phyloP scores from a whole-genome alignment of 352 stramenopile genomes.

The Pelagophyceae sp. region DNA sequence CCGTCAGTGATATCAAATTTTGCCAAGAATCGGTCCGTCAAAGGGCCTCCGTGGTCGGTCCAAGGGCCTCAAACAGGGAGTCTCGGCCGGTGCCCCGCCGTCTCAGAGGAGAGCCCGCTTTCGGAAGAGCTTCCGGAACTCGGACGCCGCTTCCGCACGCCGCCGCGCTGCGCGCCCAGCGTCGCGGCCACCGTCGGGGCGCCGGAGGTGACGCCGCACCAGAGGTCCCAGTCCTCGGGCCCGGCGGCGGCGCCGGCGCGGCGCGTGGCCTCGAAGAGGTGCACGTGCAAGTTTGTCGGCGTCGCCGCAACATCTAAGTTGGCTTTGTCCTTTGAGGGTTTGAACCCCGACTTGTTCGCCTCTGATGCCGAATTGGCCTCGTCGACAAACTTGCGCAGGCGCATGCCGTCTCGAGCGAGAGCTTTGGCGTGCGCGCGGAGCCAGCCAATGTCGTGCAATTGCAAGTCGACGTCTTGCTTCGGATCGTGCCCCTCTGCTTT shows the following conservation, averaged over 20 bases:
- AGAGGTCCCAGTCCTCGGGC: background rate
- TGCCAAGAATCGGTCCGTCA: too few relatives aligned
- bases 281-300: conserved; percentile 3
- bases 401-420: conserved; percentile 1
- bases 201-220: background rate
- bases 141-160: too few relatives aligned
- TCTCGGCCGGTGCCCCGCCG: too few relatives aligned
- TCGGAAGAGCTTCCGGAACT: too few relatives aligned
- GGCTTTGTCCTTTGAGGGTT: background rate
- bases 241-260: background rate
- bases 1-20: too few relatives aligned
- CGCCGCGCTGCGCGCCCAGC: conserved; percentile 4
- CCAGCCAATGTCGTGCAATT: background rate
- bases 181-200: conserved; percentile 2
- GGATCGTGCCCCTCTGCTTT: too few relatives aligned
- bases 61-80: too few relatives aligned
- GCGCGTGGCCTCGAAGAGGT: background rate
- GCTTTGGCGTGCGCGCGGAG: background rate
- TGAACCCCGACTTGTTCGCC: background rate
- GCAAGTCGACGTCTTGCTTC: too few relatives aligned
- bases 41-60: too few relatives aligned
- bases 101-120: too few relatives aligned
- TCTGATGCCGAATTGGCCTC: background rate
- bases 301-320: background rate
- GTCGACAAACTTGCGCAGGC: background rate